A percentile compares a stretch with the other conserved stretches of the same genome.
Conservation (phyloP, 108 stramenopile species). For the Nannochloropsis gaditana region DNA sequence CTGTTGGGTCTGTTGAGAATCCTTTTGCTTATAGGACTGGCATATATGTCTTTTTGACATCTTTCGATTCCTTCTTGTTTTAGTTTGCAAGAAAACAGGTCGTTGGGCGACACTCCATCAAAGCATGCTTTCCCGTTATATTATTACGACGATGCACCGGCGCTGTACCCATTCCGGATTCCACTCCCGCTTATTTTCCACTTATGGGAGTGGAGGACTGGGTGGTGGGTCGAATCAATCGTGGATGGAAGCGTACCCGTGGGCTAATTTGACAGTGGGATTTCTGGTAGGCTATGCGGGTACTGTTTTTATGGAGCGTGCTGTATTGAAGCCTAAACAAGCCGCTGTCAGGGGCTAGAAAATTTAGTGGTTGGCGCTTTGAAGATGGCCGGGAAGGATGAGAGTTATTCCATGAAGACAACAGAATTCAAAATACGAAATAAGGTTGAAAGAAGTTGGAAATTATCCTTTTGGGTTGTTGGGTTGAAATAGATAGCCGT, state of each 20-base stretch:
- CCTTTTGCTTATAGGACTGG: no score
- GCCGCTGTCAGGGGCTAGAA: neutral
- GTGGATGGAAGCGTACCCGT: neutral
- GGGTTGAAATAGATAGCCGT: no score
- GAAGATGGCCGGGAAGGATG: no score
- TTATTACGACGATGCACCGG: neutral
- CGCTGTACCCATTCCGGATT: neutral
- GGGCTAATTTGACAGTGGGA: neutral
- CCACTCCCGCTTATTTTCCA: neutral
- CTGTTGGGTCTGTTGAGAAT: no score
- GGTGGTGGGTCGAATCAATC: neutral
- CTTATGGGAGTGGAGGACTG: neutral
- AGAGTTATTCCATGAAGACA: no score
- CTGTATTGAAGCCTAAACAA: neutral
- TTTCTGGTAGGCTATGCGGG: neutral
- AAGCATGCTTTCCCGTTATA: no score
- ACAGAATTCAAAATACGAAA: no score
- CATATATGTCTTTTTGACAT: no score
- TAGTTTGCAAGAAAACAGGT: no score
- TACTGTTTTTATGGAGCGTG: neutral
- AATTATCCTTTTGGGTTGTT: neutral
- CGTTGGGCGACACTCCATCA: no score
- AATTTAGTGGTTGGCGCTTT: no score
- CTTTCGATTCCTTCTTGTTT: no score
- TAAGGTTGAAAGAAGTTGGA: neutral